These are phyloP conservation scores for Stephanodiscus minutulus DNA, from an alignment of 108 stramenopile genomes.

Conservation along the genomic window DNA sequence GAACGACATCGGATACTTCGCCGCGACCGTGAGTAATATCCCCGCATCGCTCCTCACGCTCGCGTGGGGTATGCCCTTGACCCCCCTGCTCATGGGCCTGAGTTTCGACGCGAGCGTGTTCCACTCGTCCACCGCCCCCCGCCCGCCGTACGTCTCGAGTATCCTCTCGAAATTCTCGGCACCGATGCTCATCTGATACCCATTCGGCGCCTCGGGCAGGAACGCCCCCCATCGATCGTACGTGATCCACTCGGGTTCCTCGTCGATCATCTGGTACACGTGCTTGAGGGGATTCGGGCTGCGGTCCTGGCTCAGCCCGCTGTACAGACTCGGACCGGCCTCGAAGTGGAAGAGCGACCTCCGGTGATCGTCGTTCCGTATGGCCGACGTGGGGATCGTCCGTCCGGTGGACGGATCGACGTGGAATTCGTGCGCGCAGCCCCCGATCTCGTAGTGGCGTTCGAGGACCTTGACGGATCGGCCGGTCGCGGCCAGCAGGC, in stretches of 20 bases:
- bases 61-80: slow-evolving; percentile 72
- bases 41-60: slow-evolving; percentile 72
- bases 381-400: slow-evolving; percentile 20
- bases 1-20: slow-evolving; percentile 72
- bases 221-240: slow-evolving; percentile 91
- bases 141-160: slow-evolving; percentile 69
- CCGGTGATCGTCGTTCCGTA: slow-evolving; percentile 22
- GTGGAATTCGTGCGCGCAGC: slow-evolving; percentile 73
- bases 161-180: slow-evolving; percentile 79
- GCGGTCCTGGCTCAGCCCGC: slow-evolving; percentile 69
- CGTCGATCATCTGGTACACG: slow-evolving; percentile 91
- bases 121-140: slow-evolving; percentile 74
- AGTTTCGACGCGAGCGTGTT: slow-evolving; percentile 65
- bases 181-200: slow-evolving; percentile 80
- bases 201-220: slow-evolving; percentile 72
- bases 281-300: slow-evolving; percentile 94
- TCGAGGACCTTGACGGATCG: slow-evolving; percentile 76
- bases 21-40: slow-evolving; percentile 59
- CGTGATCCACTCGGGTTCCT: slow-evolving; percentile 77
- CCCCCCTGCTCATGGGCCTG: slow-evolving; percentile 70
- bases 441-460: slow-evolving; percentile 82
- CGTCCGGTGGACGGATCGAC: slow-evolving; percentile 33
- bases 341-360: slow-evolving; percentile 88
- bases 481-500: slow-evolving; percentile 68
- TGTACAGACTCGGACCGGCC: slow-evolving; percentile 92